Conservation (phyloP, 805 yeast genomes). For the Metschnikowia picachoensis region DNA sequence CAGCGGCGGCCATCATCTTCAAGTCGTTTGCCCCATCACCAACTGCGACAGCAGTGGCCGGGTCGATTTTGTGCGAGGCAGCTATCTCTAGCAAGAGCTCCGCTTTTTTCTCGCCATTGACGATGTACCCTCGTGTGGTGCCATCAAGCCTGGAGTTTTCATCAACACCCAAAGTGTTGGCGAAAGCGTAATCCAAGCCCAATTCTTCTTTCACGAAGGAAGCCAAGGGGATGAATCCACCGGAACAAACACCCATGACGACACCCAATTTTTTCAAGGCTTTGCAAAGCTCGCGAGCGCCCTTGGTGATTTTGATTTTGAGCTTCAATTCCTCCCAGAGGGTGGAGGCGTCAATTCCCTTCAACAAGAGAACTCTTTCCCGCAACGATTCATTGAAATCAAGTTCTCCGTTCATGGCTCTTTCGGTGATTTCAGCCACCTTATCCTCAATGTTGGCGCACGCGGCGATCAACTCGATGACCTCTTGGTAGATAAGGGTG, state of each 20-base stretch:
- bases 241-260: conserved; percentile 82
- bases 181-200: conserved; percentile 82
- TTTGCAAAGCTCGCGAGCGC: conserved; percentile 68
- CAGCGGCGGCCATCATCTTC: conserved; percentile 87
- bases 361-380: conserved; percentile 71
- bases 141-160: conserved; percentile 63
- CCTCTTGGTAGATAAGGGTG: conserved; percentile 92
- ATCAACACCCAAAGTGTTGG: conserved; percentile 57
- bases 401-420: conserved; percentile 96
- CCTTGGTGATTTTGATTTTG: conserved; percentile 74
- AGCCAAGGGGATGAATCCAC: conserved; percentile 93
- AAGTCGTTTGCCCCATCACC: conserved; percentile 98
- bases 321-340: conserved; percentile 77
- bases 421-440: conserved; percentile 84
- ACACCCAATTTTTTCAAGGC: conserved; percentile 60
- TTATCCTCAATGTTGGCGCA: conserved; percentile 85
- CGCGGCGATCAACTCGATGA: conserved; percentile 91
- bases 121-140: conserved; percentile 70
- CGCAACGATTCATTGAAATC: conserved; percentile 81
- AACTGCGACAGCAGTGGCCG: conserved; percentile 65
- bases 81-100: conserved; percentile 63
- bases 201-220: conserved; percentile 62
- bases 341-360: conserved; percentile 68
- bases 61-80: conserved; percentile 46
- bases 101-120: conserved; percentile 84